A percentile compares a stretch with the other conserved stretches of the same genome.
These are phyloP conservation scores for Ogataea methanolica DNA, from an alignment of 805 yeast genomes.

Conservation along the genomic window DNA sequence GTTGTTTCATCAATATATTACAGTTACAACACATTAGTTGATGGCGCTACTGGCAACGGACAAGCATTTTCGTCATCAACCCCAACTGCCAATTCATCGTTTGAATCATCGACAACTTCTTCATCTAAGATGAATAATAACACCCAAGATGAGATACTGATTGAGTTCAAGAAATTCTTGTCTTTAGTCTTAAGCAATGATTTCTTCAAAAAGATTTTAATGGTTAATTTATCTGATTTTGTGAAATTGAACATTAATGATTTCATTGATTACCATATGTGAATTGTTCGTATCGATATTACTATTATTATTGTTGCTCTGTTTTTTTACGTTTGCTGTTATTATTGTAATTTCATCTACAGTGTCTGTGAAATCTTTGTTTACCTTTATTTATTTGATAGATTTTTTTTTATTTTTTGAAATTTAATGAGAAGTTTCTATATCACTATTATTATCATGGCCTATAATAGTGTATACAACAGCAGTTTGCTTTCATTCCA, in stretches of 20 bases:
- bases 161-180: conserved; percentile 27
- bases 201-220: conserved; percentile 20
- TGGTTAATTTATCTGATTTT: conserved; percentile 26
- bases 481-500: conserved; percentile 12
- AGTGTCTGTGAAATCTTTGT: too few relatives aligned
- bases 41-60: too few relatives aligned
- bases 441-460: too few relatives aligned
- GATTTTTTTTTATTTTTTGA: neutral
- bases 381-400: neutral
- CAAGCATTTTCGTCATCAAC: neutral
- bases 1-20: conserved; percentile 15
- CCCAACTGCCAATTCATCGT: neutral
- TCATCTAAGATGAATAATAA: conserved; percentile 10
- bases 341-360: too few relatives aligned
- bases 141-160: conserved; percentile 20
- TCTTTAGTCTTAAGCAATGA: conserved; percentile 23
- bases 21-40: neutral
- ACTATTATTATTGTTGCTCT: neutral
- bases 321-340: conserved; percentile 3
- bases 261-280: conserved; percentile 29
- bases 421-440: conserved; percentile 8
- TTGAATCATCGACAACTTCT: neutral
- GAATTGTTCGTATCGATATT: neutral
- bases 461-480: too few relatives aligned
- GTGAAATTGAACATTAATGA: conserved; percentile 28